phyloP scores from a whole-genome alignment of 179 eudicot species.

The Nepenthes alata region DNA sequence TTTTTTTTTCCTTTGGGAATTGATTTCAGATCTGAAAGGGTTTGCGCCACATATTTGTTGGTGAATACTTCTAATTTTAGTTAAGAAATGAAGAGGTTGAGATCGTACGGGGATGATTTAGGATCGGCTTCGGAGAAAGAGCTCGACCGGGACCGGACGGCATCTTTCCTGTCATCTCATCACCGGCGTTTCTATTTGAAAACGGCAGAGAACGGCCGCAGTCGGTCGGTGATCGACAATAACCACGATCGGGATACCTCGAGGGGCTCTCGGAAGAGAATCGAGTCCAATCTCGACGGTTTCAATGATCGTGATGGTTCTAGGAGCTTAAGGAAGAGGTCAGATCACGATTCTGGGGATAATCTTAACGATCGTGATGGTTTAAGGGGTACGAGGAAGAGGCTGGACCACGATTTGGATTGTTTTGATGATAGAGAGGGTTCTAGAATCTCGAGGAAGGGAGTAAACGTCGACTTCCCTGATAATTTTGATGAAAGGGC shows the following conservation, averaged over 20 bases:
- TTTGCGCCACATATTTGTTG: neutral
- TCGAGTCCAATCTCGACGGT: slow-evolving; percentile 20
- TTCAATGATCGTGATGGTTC: slow-evolving; percentile 30
- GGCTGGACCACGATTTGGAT: slow-evolving; percentile 43
- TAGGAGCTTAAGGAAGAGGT: slow-evolving; percentile 25
- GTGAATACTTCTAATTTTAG: neutral
- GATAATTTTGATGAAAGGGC: slow-evolving; percentile 33
- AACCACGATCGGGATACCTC: slow-evolving; percentile 14
- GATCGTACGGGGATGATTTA: slow-evolving; percentile 33
- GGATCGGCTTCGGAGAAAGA: slow-evolving; percentile 27
- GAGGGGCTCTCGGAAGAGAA: slow-evolving; percentile 14
- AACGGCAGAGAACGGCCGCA: slow-evolving; percentile 14
- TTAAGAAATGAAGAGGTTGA: slow-evolving; percentile 27
- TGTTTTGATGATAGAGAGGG: slow-evolving; percentile 35
- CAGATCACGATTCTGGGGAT: slow-evolving; percentile 16
- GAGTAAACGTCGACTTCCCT: neutral
- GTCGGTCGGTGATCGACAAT: slow-evolving; percentile 16
- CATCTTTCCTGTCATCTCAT: slow-evolving; percentile 26
- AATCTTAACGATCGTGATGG: slow-evolving; percentile 35
- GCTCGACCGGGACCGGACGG: slow-evolving; percentile 15
- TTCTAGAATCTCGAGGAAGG: slow-evolving; percentile 6
- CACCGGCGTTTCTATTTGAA: slow-evolving; percentile 20
- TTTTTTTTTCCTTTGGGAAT: neutral
- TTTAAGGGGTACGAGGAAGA: slow-evolving; percentile 27
- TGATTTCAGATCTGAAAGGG: slow-evolving; percentile 9